These are phyloP conservation scores for Camellia oleifera DNA, from an alignment of 179 eudicot genomes.

Conservation along the genomic window DNA sequence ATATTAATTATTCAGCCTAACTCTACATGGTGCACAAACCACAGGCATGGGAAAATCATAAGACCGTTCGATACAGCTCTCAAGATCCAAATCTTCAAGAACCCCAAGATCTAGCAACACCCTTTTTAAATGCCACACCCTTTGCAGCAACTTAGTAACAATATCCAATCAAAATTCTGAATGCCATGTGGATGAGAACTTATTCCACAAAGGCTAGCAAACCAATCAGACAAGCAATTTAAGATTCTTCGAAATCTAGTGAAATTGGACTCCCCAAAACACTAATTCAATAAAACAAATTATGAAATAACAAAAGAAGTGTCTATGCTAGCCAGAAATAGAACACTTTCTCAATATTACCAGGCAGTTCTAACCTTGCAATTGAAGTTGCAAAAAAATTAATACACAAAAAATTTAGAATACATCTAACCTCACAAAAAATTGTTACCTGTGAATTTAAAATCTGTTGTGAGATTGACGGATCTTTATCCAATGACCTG, in stretches of 20 bases:
- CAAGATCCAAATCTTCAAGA: background rate
- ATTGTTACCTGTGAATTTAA: conserved; percentile 63
- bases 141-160: background rate
- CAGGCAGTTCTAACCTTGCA: background rate
- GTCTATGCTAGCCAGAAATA: background rate
- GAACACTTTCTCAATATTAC: background rate
- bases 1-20: background rate
- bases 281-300: background rate
- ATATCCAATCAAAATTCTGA: background rate
- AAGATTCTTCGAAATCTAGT: background rate
- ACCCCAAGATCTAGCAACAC: background rate
- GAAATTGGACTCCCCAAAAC: background rate
- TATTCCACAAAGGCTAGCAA: background rate
- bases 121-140: background rate
- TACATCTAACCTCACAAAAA: conserved; percentile 6
- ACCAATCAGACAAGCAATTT: background rate
- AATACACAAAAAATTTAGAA: background rate
- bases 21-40: background rate
- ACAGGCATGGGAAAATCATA: background rate
- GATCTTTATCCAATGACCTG: conserved; percentile 57
- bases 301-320: background rate
- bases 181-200: background rate
- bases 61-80: background rate
- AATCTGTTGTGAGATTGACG: conserved; percentile 47
- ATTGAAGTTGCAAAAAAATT: background rate